A percentile compares a stretch with the other conserved stretches of the same genome.
These are phyloP conservation scores for Strobilomyces echinocephalus DNA, from an alignment of 768 basidiomycete species.

Conservation along the genomic window DNA sequence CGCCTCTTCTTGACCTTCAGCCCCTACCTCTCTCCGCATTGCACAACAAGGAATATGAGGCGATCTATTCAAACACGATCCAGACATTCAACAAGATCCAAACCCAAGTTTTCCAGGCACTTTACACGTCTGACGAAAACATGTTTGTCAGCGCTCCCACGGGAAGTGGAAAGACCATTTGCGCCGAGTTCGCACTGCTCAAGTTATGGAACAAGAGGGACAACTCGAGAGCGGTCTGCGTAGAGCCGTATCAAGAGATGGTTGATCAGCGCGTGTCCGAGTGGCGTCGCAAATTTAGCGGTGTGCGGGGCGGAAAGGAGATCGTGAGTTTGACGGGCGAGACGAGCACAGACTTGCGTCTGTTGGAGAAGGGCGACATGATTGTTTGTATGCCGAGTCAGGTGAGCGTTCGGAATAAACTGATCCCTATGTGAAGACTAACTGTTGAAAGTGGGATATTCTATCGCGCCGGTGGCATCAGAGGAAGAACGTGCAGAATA, in stretches of 20 bases:
- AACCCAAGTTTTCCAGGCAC: conserved; percentile 96
- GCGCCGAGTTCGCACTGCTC: conserved; percentile 92
- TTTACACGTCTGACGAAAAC: conserved; percentile 95
- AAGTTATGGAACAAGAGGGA: conserved; percentile 91
- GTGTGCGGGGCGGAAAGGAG: conserved; percentile 87
- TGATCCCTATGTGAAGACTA: background rate
- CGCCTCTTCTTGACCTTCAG: conserved; percentile 90
- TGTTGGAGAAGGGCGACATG: conserved; percentile 87
- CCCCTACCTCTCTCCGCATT: conserved; percentile 84
- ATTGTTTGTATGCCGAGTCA: conserved; percentile 92
- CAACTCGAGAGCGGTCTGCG: conserved; percentile 81
- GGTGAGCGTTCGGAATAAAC: conserved; percentile 38
- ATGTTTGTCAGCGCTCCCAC: conserved; percentile 96
- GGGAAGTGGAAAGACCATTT: conserved; percentile 95
- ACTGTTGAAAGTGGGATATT: conserved; percentile 76
- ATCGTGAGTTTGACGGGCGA: conserved; percentile 93
- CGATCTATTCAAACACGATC: conserved; percentile 75
- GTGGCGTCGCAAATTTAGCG: conserved; percentile 81
- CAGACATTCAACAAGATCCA: conserved; percentile 97
- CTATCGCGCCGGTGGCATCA: conserved; percentile 94
- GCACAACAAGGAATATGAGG: conserved; percentile 90
- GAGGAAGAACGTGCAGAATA: conserved; percentile 91
- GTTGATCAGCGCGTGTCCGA: conserved; percentile 86
- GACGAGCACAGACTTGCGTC: conserved; percentile 82
- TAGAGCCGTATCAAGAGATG: conserved; percentile 97